Evolutionary conservation across 371 early-diverging fungal genomes (phyloP).

Genomic region (Umbelopsis sp.): DNA sequence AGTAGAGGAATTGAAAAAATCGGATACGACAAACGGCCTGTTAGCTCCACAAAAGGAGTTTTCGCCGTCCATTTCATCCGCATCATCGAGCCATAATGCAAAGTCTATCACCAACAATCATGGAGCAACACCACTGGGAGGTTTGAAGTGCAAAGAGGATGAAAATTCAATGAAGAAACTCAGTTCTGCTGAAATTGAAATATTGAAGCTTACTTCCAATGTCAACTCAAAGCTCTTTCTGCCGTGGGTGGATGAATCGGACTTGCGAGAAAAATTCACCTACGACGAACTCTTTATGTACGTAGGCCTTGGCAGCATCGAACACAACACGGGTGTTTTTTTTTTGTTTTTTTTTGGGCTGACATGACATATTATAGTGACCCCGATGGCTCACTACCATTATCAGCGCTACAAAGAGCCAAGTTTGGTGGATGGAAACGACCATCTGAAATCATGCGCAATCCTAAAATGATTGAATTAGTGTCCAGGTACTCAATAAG

Average conservation of each 20-base stretch:
- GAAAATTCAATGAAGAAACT: conserved; percentile 24
- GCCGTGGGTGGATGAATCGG: conserved; percentile 74
- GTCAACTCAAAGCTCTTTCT: conserved; percentile 74
- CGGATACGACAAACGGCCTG: conserved; percentile 23
- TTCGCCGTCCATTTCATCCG: conserved; percentile 22
- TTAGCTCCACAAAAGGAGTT: conserved; percentile 22
- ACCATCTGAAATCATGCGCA: conserved; percentile 70
- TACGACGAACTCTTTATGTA: conserved; percentile 44
- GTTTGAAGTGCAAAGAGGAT: conserved; percentile 2
- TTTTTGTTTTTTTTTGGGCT: too few relatives aligned
- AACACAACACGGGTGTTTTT: not conserved
- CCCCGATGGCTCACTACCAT: conserved; percentile 75
- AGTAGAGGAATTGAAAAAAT: conserved; percentile 41
- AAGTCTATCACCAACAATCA: conserved; percentile 27
- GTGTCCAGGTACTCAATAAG: conserved; percentile 55
- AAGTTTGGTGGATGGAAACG: conserved; percentile 85
- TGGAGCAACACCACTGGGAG: not conserved
- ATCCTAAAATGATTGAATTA: conserved; percentile 66
- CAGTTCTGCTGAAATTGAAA: conserved; percentile 58
- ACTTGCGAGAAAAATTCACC: conserved; percentile 66
- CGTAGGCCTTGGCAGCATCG: conserved; percentile 10
- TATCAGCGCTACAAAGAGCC: conserved; percentile 75
- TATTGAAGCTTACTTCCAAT: conserved; percentile 68
- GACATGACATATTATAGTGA: conserved; percentile 36
- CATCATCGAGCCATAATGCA: conserved; percentile 29